These are phyloP conservation scores for Rhizopogon vesiculosus DNA, from an alignment of 768 basidiomycete species.

Conservation along the genomic window DNA sequence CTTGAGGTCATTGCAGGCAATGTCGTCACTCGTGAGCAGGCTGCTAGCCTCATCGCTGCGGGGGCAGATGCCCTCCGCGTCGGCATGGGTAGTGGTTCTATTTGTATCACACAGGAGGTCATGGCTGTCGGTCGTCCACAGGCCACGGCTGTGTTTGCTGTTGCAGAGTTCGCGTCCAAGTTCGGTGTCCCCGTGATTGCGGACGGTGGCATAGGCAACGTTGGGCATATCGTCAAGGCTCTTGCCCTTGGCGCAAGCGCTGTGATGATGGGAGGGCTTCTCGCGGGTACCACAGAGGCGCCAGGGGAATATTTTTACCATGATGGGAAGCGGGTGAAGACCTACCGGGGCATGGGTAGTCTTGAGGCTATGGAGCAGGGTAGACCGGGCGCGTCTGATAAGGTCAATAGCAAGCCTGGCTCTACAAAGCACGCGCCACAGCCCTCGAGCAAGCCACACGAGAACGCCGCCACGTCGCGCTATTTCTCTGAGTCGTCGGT, in stretches of 20 bases:
- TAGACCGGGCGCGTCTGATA: slow-evolving; percentile 30
- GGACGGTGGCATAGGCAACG: slow-evolving; percentile 92
- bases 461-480: slow-evolving; percentile 93
- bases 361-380: slow-evolving; percentile 91
- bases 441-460: slow-evolving; percentile 46
- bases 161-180: slow-evolving; percentile 86
- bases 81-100: slow-evolving; percentile 98
- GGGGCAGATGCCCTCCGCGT: slow-evolving; percentile 93
- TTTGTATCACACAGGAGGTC: slow-evolving; percentile 99
- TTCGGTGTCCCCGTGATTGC: slow-evolving; percentile 97
- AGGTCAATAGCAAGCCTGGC: slow-evolving; percentile 19
- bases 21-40: slow-evolving; percentile 96
- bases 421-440: slow-evolving; percentile 44
- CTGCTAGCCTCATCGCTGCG: slow-evolving; percentile 86
- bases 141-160: slow-evolving; percentile 93
- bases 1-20: slow-evolving; percentile 97
- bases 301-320: slow-evolving; percentile 99
- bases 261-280: slow-evolving; percentile 97
- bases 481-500: slow-evolving; percentile 56
- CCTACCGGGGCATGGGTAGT: slow-evolving; percentile 97
- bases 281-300: slow-evolving; percentile 95
- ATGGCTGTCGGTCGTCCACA: slow-evolving; percentile 99
- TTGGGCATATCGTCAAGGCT: slow-evolving; percentile 97
- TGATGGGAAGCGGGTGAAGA: slow-evolving; percentile 97
- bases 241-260: slow-evolving; percentile 90